These are phyloP conservation scores for Penicillium psychrosexuale DNA, from an alignment of 2,329 filamentous ascomycete species.

Conservation along the genomic window DNA sequence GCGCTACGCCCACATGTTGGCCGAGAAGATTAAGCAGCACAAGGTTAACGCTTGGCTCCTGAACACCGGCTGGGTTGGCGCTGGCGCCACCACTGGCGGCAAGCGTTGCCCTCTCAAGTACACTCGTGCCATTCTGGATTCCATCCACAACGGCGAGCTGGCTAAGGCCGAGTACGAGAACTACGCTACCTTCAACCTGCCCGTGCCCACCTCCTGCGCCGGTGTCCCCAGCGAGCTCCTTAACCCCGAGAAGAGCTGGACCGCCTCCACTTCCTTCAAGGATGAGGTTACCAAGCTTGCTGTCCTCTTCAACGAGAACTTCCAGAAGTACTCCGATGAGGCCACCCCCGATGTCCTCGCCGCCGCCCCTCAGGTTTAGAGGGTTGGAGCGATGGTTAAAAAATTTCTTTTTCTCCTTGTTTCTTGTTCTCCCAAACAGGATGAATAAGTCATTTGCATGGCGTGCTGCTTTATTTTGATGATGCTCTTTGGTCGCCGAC, in stretches of 20 bases:
- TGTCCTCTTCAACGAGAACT: slow-evolving; percentile 90
- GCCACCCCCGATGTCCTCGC: slow-evolving; percentile 75
- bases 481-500: slow-evolving; percentile 13
- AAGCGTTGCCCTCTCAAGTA: slow-evolving; percentile 98
- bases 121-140: slow-evolving; percentile 95
- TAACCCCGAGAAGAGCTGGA: slow-evolving; percentile 94
- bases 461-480: slow-evolving; percentile 27
- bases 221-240: slow-evolving; percentile 87
- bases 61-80: slow-evolving; percentile 97
- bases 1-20: slow-evolving; percentile 98
- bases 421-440: slow-evolving; percentile 22
- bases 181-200: slow-evolving; percentile 95
- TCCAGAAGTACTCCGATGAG: slow-evolving; percentile 87
- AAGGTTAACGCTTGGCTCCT: slow-evolving; percentile 96
- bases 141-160: slow-evolving; percentile 95
- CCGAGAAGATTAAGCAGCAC: slow-evolving; percentile 95
- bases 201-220: slow-evolving; percentile 87
- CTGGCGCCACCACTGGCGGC: slow-evolving; percentile 83
- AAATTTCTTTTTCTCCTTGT: slow-evolving; percentile 24
- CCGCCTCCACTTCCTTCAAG: slow-evolving; percentile 75
- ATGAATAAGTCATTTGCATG: slow-evolving; percentile 31
- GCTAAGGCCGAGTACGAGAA: slow-evolving; percentile 90
- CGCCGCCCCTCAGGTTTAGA: slow-evolving; percentile 40
- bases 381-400: slow-evolving; percentile 14
- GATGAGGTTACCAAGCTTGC: slow-evolving; percentile 88